Percentiles rank a stretch among this genome's conserved stretches.
phyloP scores from a whole-genome alignment of 2,329 filamentous ascomycete species.

The Alternaria alternata region DNA sequence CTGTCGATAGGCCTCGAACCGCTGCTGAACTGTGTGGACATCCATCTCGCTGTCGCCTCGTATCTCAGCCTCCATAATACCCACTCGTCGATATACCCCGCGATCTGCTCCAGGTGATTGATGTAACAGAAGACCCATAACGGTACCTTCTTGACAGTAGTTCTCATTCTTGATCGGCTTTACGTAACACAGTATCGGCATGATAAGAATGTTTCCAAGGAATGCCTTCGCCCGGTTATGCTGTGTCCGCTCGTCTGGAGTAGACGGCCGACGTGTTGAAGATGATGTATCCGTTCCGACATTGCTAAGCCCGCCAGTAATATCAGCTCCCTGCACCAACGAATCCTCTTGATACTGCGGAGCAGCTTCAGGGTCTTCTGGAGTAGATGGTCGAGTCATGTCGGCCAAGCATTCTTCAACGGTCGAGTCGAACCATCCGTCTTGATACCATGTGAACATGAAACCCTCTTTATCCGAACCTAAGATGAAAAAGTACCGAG shows the following conservation, averaged over 20 bases:
- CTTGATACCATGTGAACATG: background rate
- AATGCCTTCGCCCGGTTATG: fast-evolving
- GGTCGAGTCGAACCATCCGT: background rate
- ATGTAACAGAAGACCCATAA: background rate
- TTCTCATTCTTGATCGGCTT: no score
- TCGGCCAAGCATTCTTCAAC: no score
- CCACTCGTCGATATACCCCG: background rate
- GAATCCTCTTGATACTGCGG: no score
- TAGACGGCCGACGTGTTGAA: no score
- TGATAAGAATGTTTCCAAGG: background rate
- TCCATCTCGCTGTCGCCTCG: fast-evolving
- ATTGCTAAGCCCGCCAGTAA: no score
- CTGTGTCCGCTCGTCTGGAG: fast-evolving
- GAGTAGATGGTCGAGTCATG: no score
- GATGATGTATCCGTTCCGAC: no score
- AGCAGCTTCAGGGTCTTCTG: no score
- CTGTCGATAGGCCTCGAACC: background rate
- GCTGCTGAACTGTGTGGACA: background rate
- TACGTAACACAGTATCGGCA: background rate
- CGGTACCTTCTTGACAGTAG: background rate
- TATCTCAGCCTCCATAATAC: background rate
- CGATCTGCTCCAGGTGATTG: background rate
- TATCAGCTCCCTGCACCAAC: no score
- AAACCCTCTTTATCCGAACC: background rate
- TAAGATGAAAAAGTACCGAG: fast-evolving